phyloP scores from a whole-genome alignment of 2,329 filamentous ascomycete genomes.

The Hypoxylon sp. region DNA sequence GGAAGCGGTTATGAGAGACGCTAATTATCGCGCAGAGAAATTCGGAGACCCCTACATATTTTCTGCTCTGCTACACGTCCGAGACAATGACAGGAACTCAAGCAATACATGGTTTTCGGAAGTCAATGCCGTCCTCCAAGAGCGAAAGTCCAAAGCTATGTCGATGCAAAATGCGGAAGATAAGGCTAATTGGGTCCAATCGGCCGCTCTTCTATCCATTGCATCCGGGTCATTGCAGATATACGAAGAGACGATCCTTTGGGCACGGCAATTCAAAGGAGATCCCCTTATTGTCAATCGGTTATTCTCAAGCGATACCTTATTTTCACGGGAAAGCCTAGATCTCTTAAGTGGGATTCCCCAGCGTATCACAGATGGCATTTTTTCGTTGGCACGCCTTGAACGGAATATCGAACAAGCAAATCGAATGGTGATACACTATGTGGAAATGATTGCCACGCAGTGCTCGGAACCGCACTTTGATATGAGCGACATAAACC shows the following conservation, averaged over 20 bases:
- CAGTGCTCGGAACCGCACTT: conserved; percentile 17
- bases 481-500: not conserved
- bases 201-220: conserved; percentile 29
- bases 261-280: conserved; percentile 39
- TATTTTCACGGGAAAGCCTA: conserved; percentile 20
- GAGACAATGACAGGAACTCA: not conserved
- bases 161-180: not conserved
- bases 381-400: not conserved
- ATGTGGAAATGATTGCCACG: conserved; percentile 27
- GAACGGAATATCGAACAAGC: conserved; percentile 20
- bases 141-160: conserved; percentile 12
- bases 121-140: not conserved
- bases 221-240: conserved; percentile 38
- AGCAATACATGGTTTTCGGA: not conserved
- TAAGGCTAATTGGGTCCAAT: conserved; percentile 21
- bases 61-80: conserved; percentile 2
- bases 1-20: not conserved
- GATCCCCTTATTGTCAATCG: conserved; percentile 12
- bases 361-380: not conserved
- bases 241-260: conserved; percentile 32
- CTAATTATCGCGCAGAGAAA: not conserved
- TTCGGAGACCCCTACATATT: conserved; percentile 16
- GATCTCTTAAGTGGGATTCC: conserved; percentile 35
- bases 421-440: conserved; percentile 32
- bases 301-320: conserved; percentile 5